A percentile compares a stretch with the other conserved stretches of the same genome.
Evolutionary conservation across 192 early-diverging fungal species (phyloP).

Genomic region (Chytriomyces sp.): DNA sequence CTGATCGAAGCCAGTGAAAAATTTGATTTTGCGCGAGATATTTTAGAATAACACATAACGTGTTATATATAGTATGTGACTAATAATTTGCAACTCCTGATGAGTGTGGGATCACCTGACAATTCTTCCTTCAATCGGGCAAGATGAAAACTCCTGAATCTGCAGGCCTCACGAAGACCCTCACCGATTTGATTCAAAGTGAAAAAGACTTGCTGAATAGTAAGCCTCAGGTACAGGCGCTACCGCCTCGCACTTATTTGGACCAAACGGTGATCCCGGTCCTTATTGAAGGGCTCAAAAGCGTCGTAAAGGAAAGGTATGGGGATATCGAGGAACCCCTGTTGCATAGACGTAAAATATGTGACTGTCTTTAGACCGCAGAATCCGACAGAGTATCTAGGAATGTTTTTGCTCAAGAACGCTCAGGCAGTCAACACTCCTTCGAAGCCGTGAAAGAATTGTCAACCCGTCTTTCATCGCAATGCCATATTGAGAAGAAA

Average conservation of each 20-base stretch:
- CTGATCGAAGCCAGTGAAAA: no score
- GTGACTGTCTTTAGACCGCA: neutral
- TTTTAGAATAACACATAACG: no score
- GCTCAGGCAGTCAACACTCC: neutral
- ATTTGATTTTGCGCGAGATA: no score
- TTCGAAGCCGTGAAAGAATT: no score
- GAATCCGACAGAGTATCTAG: slow-evolving; percentile 29
- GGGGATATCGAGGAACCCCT: neutral
- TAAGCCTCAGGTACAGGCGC: neutral
- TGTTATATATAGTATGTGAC: no score
- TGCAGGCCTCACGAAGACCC: neutral
- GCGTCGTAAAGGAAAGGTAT: slow-evolving; percentile 49
- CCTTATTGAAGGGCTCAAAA: slow-evolving; percentile 55
- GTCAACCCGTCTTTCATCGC: no score
- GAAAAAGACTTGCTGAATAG: slow-evolving; percentile 7
- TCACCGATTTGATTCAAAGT: neutral
- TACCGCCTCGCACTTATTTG: slow-evolving; percentile 52
- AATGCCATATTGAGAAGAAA: no score
- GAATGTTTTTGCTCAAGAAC: slow-evolving; percentile 30
- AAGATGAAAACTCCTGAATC: slow-evolving; percentile 16
- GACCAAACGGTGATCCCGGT: slow-evolving; percentile 56
- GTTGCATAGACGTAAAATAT: neutral
- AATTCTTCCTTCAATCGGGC: no score
- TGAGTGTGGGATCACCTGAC: no score
- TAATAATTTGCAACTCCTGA: no score